phyloP scores from a whole-genome alignment of 1,284 basidiomycete genomes.

The Ustilago tritici region DNA sequence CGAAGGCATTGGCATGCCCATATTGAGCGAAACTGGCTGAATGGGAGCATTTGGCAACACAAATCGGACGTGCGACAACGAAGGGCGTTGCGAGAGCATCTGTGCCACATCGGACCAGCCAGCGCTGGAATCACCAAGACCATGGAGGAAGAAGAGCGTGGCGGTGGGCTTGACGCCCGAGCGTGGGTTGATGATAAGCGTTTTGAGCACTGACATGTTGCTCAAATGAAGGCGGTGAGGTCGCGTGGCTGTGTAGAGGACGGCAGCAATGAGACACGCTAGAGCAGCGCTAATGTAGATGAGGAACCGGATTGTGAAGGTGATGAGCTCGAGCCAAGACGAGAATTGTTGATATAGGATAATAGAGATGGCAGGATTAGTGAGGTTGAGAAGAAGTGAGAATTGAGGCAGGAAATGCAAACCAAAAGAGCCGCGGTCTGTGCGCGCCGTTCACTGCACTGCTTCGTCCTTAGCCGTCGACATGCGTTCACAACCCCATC shows the following conservation, averaged over 20 bases:
- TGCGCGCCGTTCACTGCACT: neutral
- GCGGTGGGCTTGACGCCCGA: slow-evolving; percentile 62
- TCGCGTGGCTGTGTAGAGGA: slow-evolving; percentile 1
- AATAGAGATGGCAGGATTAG: neutral
- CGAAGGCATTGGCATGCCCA: slow-evolving; percentile 68
- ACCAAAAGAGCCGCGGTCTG: slow-evolving; percentile 8
- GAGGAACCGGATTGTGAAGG: slow-evolving; percentile 8
- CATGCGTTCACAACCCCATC: slow-evolving; percentile 8
- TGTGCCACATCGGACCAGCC: slow-evolving; percentile 68
- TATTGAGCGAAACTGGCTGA: slow-evolving; percentile 67
- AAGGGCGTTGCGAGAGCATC: slow-evolving; percentile 64
- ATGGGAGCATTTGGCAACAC: slow-evolving; percentile 68
- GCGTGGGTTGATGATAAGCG: slow-evolving; percentile 62
- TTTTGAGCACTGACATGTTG: slow-evolving; percentile 61
- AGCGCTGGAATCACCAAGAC: slow-evolving; percentile 65
- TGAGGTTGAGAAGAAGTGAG: neutral
- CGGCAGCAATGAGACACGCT: slow-evolving; percentile 19
- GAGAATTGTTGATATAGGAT: neutral
- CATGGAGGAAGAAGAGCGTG: slow-evolving; percentile 66
- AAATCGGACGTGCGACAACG: slow-evolving; percentile 65
- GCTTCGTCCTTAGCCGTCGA: neutral
- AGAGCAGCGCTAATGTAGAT: slow-evolving; percentile 10
- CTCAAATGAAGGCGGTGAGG: slow-evolving; percentile 4
- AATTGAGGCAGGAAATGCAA: neutral
- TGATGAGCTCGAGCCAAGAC: neutral